These are phyloP conservation scores for Ogataea ramenticola DNA, from an alignment of 805 yeast genomes.

Conservation along the genomic window DNA sequence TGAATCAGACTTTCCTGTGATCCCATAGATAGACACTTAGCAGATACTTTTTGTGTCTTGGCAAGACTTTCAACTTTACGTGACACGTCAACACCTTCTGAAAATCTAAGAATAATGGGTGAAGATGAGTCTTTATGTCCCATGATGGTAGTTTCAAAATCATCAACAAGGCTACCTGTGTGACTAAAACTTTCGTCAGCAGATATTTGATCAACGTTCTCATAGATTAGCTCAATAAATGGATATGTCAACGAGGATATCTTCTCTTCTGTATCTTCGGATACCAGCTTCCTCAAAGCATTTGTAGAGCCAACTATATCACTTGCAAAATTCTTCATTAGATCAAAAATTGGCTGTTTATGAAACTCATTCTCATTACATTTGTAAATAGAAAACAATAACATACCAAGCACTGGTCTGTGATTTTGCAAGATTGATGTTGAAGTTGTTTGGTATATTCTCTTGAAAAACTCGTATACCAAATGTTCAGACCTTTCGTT, in stretches of 20 bases:
- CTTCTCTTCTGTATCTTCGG: background rate
- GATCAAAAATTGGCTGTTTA: background rate
- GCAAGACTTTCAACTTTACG: conserved; percentile 43
- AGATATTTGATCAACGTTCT: background rate
- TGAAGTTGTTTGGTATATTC: conserved; percentile 37
- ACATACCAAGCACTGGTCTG: conserved; percentile 35
- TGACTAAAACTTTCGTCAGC: too few species aligned
- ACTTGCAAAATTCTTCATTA: background rate
- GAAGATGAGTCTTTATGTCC: background rate
- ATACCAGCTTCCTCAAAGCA: background rate
- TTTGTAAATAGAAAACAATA: conserved; percentile 21
- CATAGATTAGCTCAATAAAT: background rate
- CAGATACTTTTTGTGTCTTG: conserved; percentile 10
- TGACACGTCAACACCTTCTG: conserved; percentile 63
- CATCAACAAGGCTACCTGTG: background rate
- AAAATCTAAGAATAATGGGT: conserved; percentile 44
- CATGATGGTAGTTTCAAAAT: background rate
- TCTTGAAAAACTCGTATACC: conserved; percentile 31
- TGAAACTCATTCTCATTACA: background rate
- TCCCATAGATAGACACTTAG: conserved; percentile 61
- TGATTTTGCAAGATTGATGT: conserved; percentile 40
- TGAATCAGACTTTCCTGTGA: conserved; percentile 53
- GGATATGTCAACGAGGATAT: background rate
- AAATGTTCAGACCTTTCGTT: background rate
- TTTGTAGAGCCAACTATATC: background rate